phyloP scores from a whole-genome alignment of 805 yeast genomes.

The Candida insectorum region DNA sequence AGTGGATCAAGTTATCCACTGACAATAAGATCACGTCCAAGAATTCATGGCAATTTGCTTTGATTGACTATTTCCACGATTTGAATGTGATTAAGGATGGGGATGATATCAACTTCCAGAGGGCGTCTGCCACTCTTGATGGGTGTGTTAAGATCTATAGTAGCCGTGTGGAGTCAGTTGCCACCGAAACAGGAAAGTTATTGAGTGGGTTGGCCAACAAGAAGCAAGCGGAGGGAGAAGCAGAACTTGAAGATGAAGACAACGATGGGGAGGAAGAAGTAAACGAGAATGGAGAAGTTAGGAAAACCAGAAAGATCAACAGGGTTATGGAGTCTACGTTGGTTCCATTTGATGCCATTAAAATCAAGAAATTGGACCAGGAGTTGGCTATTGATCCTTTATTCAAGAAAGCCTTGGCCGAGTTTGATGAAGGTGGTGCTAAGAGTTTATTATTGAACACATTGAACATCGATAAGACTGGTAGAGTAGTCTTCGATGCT shows the following conservation, averaged over 20 bases:
- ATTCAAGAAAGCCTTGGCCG: conserved; percentile 70
- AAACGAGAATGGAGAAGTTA: conserved; percentile 15
- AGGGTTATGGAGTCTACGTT: conserved; percentile 44
- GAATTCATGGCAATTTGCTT: conserved; percentile 49
- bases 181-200: conserved; percentile 82
- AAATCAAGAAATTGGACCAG: conserved; percentile 56
- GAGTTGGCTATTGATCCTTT: conserved; percentile 70
- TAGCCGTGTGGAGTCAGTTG: conserved; percentile 88
- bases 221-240: conserved; percentile 21
- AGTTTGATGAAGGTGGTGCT: conserved; percentile 82
- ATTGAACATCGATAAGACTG: conserved; percentile 48
- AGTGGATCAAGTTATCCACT: conserved; percentile 47
- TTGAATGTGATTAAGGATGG: conserved; percentile 46
- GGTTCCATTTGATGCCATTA: conserved; percentile 49
- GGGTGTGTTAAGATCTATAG: conserved; percentile 93
- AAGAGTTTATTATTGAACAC: conserved; percentile 65
- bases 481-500: conserved; percentile 68
- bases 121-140: conserved; percentile 87
- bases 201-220: conserved; percentile 65
- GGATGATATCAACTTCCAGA: conserved; percentile 70
- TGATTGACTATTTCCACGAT: conserved; percentile 53
- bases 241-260: conserved; percentile 22
- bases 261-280: conserved; percentile 12
- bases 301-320: conserved; percentile 26
- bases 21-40: conserved; percentile 47